Evolutionary conservation across 495 filamentous ascomycete genomes (phyloP).

Genomic region (Hypoxylon cercidicola): DNA sequence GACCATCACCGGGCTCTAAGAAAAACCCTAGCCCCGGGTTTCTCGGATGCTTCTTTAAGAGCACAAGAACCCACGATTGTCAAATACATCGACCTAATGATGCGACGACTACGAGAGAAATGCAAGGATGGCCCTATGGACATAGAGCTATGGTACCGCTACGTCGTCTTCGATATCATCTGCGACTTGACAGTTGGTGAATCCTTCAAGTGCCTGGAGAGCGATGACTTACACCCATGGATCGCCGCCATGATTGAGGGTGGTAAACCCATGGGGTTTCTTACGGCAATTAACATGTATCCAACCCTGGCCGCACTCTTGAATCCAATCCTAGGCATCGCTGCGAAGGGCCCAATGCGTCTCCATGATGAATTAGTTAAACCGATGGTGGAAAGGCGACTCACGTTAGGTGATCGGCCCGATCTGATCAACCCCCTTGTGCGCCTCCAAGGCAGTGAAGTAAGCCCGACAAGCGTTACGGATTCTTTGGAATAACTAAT

Average conservation of each 20-base stretch:
- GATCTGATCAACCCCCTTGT: slow-evolving; percentile 59
- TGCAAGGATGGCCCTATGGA: slow-evolving; percentile 36
- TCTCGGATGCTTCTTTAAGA: slow-evolving; percentile 56
- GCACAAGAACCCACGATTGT: slow-evolving; percentile 57
- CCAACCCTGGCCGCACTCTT: slow-evolving; percentile 16
- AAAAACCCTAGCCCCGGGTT: slow-evolving; percentile 53
- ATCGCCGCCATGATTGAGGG: slow-evolving; percentile 48
- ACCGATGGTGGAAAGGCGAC: slow-evolving; percentile 33
- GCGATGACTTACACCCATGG: slow-evolving; percentile 53
- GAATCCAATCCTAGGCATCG: slow-evolving; percentile 12
- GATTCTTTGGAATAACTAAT: slow-evolving; percentile 50
- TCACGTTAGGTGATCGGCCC: slow-evolving; percentile 34
- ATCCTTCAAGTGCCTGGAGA: slow-evolving; percentile 57
- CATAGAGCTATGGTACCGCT: slow-evolving; percentile 58
- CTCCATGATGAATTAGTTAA: slow-evolving; percentile 29
- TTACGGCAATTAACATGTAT: slow-evolving; percentile 31
- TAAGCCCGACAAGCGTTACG: slow-evolving; percentile 47
- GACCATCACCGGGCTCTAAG: slow-evolving; percentile 46
- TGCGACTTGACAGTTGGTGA: slow-evolving; percentile 64
- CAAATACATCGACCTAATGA: slow-evolving; percentile 54
- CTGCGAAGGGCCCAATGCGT: slow-evolving; percentile 16
- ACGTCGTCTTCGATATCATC: slow-evolving; percentile 62
- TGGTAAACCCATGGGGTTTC: slow-evolving; percentile 24
- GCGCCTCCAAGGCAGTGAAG: slow-evolving; percentile 49
- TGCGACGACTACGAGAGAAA: slow-evolving; percentile 48